A percentile compares a stretch with the other conserved stretches of the same genome.
Evolutionary conservation across 2,329 filamentous ascomycete species (phyloP).

Genomic region (Mariannaea elegans): DNA sequence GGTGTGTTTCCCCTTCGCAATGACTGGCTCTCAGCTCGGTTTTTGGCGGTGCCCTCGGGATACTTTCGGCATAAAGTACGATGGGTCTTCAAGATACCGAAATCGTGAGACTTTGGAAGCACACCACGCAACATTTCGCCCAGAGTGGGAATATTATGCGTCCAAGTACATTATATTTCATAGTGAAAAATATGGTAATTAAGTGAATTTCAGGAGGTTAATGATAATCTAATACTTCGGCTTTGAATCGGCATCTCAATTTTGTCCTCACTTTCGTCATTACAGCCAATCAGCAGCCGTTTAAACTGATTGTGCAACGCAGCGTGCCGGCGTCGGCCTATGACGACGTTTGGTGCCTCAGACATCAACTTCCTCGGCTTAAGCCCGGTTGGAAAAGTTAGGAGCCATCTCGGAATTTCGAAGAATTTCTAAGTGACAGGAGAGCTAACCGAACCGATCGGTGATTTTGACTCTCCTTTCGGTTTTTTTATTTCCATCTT

Average conservation of each 20-base stretch:
- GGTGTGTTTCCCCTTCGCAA: background rate
- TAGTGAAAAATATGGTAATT: no score
- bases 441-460: conserved; percentile 20
- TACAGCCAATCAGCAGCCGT: no score
- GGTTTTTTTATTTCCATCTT: conserved; percentile 19
- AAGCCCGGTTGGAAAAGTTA: conserved; percentile 42
- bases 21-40: conserved; percentile 22
- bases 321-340: conserved; percentile 37
- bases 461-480: conserved; percentile 22
- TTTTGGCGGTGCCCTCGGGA: conserved; percentile 28
- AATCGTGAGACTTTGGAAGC: background rate
- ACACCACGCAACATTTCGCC: background rate
- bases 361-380: conserved; percentile 36
- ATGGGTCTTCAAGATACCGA: background rate
- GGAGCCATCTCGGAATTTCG: conserved; percentile 42
- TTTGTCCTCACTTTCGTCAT: conserved; percentile 16
- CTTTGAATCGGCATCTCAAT: conserved; percentile 26
- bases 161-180: no score
- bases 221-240: conserved; percentile 11
- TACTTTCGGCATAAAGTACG: conserved; percentile 39
- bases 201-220: no score
- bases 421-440: conserved; percentile 35
- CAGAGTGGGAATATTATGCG: background rate
- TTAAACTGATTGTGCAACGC: conserved; percentile 1
- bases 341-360: conserved; percentile 44